Evolutionary conservation across 2,329 filamentous ascomycete genomes (phyloP).

Genomic region (Pestalotiopsis sp.): DNA sequence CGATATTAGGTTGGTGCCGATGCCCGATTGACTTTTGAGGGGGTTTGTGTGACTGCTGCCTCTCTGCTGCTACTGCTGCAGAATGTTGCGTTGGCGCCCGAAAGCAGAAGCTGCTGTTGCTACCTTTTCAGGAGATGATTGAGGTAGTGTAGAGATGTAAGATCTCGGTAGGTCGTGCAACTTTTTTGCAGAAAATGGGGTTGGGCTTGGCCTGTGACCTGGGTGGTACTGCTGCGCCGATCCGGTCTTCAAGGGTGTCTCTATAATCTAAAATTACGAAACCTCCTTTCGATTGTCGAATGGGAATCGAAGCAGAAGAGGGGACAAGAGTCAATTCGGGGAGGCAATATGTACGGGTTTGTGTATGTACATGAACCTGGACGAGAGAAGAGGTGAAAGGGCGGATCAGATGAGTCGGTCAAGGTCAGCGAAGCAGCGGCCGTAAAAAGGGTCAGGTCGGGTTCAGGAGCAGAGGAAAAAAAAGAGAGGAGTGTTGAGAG

Average conservation of each 20-base stretch:
- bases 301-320: neutral
- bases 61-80: neutral
- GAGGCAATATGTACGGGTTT: neutral
- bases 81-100: slow-evolving; percentile 2
- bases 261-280: neutral
- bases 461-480: neutral
- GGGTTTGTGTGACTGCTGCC: neutral
- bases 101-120: neutral
- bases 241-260: neutral
- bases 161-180: neutral
- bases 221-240: neutral
- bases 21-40: neutral
- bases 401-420: neutral
- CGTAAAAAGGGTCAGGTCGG: neutral
- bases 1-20: neutral
- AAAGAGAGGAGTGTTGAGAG: neutral
- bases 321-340: neutral
- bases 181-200: neutral
- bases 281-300: neutral
- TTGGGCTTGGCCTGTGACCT: neutral
- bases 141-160: neutral
- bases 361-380: neutral
- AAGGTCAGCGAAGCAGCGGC: neutral
- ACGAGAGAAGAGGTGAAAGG: neutral
- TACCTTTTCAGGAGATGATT: slow-evolving; percentile 2